These are phyloP conservation scores for Neotropicomus parvogracilis DNA, from an alignment of 1,284 basidiomycete species.

Conservation along the genomic window DNA sequence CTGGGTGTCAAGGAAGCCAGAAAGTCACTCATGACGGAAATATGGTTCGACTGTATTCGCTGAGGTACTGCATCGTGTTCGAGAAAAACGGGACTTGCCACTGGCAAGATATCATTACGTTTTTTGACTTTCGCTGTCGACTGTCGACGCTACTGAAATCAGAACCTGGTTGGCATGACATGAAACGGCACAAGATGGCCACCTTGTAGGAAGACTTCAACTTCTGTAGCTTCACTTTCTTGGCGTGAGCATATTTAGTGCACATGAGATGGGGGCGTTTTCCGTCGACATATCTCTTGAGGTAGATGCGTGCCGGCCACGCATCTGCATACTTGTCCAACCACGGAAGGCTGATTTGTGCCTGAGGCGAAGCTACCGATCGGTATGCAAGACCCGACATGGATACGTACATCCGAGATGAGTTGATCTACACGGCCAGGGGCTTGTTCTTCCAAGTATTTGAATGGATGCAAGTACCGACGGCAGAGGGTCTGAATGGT, in stretches of 20 bases:
- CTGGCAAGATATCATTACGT: neutral
- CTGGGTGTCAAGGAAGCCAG: slow-evolving; percentile 22
- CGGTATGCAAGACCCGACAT: neutral
- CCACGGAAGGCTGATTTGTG: slow-evolving; percentile 16
- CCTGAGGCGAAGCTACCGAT: slow-evolving; percentile 8
- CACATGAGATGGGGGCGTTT: slow-evolving; percentile 8
- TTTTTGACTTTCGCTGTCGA: neutral
- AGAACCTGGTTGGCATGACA: neutral
- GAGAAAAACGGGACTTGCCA: neutral
- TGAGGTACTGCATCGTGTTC: neutral
- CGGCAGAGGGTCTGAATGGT: slow-evolving; percentile 11
- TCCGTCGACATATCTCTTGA: slow-evolving; percentile 20
- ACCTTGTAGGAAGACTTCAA: neutral
- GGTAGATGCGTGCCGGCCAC: slow-evolving; percentile 23
- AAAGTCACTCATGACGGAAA: slow-evolving; percentile 15
- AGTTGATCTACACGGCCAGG: slow-evolving; percentile 11
- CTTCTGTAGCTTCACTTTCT: neutral
- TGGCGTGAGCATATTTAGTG: neutral
- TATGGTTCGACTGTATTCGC: neutral
- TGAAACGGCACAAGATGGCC: neutral
- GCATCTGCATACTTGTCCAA: slow-evolving; percentile 16
- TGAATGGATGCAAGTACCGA: slow-evolving; percentile 12
- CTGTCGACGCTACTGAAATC: neutral
- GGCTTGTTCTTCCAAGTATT: slow-evolving; percentile 18
- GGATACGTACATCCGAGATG: slow-evolving; percentile 6